These are phyloP conservation scores for Moricandia moricandioides DNA, from an alignment of 345 rosid genomes.

Conservation along the genomic window DNA sequence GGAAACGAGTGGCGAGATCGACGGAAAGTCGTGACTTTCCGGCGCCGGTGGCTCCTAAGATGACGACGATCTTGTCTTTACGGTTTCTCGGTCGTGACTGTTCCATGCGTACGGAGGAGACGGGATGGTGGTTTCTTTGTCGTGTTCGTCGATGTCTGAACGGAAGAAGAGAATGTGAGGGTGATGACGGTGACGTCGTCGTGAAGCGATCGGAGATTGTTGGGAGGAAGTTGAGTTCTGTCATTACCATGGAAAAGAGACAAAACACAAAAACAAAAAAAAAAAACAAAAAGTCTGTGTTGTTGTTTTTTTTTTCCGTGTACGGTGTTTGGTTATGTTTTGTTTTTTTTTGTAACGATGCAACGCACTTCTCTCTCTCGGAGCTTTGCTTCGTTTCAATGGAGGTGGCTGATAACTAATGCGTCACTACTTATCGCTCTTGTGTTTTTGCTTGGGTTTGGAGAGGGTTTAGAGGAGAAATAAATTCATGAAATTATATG, in stretches of 20 bases:
- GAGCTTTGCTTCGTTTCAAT: conserved; percentile 30
- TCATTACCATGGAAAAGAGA: conserved; percentile 23
- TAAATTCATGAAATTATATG: neutral
- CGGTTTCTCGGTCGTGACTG: neutral
- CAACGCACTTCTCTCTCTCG: conserved; percentile 3
- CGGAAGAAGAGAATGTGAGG: neutral
- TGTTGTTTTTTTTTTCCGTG: neutral
- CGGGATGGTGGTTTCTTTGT: neutral
- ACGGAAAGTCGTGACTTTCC: neutral
- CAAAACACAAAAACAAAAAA: conserved; percentile 1
- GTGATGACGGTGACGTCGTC: neutral
- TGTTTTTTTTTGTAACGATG: conserved; percentile 8
- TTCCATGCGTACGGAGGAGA: conserved; percentile 1
- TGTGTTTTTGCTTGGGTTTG: conserved; percentile 16
- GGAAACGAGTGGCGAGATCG: neutral
- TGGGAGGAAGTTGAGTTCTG: conserved; percentile 33
- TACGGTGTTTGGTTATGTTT: conserved; percentile 20
- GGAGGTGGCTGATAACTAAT: conserved; percentile 26
- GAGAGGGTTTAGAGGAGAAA: conserved; percentile 25
- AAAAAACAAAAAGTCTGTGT: neutral
- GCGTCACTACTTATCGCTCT: conserved; percentile 7
- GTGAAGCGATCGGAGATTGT: neutral
- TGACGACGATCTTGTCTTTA: neutral
- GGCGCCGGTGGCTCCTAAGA: conserved; percentile 5
- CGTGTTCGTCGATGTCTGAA: neutral